Evolutionary conservation across 2,329 filamentous ascomycete species (phyloP), one percentile per base, ranked within the genome.

Genomic region (Sodiomyces alkalinus): DNA sequence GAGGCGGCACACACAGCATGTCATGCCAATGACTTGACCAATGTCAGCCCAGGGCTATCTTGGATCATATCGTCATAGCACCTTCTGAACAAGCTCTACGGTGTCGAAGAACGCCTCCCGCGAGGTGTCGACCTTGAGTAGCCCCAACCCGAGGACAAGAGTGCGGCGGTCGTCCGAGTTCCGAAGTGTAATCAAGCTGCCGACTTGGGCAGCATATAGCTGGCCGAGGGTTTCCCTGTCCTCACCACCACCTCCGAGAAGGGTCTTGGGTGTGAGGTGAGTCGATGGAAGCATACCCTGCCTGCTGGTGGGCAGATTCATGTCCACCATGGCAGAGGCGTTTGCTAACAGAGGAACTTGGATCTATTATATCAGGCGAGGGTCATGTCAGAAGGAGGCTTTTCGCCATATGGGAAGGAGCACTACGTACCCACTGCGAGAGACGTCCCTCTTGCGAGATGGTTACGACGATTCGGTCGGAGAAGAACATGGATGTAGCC

Each of bases 381-480:
- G n/a, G n/a, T n/a, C n/a, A n/a, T n/a, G n/a, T n/a, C n/a, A 19
- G 11, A 26, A 17, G 15, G 19, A 28, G 26, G 3, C 10, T 23
- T 14, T 15, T n/a, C 21, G 20, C 42, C 15, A 44, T 48, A 15
- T 44, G 47, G 17, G 49, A 46, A 26, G 55, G 37, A 31, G 49
- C 6, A 4, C 15, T 17, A 25, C 14, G 30, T 61, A 94, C 85
- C 90, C 90, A 98, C 63, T 96, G 90, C 13, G 81, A 80, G 26
- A 96, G 57, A 33, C 77, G 70, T 6, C 86, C 87, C 35, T 77
- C 70, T 55, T 96, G 90, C 1, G 80, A 81, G 34, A 96, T 67
- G 1, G 85, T 94, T 37, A 98, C 60, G 42, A 98, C 57, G 42
- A 98, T 83, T 53, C 83, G 92, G 64, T 96, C 90, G 7, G 75